phyloP scores from a whole-genome alignment of 2,329 filamentous ascomycete genomes.

The Hirsutella minnesotensis region DNA sequence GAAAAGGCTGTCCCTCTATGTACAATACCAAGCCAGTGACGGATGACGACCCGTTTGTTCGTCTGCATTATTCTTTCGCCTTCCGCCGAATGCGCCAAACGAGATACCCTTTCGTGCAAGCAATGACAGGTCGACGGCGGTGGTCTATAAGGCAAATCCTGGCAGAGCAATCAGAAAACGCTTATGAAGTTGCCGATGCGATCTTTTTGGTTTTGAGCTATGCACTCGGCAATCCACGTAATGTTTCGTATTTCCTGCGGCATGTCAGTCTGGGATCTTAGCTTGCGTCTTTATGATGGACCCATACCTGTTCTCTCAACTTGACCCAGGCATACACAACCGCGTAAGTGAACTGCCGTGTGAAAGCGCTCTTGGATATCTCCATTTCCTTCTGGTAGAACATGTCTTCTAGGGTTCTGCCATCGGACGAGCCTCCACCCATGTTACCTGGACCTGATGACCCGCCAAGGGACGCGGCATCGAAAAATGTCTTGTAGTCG shows the following conservation, averaged over 20 bases:
- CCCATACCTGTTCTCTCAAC: constrained; percentile 78
- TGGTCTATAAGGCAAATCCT: neutral
- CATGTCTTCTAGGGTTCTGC: constrained; percentile 87
- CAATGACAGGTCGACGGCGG: constrained; percentile 1
- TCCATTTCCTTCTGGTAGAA: constrained; percentile 99
- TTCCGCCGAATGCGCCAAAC: constrained; percentile 19
- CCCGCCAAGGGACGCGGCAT: constrained; percentile 70
- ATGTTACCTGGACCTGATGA: constrained; percentile 70
- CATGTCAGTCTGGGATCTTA: neutral
- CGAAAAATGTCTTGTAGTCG: constrained; percentile 95
- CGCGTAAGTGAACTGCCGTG: constrained; percentile 85
- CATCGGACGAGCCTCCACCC: constrained; percentile 66
- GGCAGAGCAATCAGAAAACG: constrained; percentile 56
- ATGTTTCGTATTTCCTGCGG: constrained; percentile 94
- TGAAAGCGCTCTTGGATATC: constrained; percentile 89
- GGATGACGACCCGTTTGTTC: constrained; percentile 9
- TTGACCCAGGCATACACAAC: constrained; percentile 98
- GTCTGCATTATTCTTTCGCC: constrained; percentile 7
- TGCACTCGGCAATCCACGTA: constrained; percentile 98
- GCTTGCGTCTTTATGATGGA: neutral
- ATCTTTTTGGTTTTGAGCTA: constrained; percentile 99
- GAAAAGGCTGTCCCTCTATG: constrained; percentile 34
- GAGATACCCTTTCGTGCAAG: constrained; percentile 2
- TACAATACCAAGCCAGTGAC: constrained; percentile 31
- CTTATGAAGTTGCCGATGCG: constrained; percentile 98